Conservation (phyloP, 129 eudicot species). For the Apium graveolens region DNA sequence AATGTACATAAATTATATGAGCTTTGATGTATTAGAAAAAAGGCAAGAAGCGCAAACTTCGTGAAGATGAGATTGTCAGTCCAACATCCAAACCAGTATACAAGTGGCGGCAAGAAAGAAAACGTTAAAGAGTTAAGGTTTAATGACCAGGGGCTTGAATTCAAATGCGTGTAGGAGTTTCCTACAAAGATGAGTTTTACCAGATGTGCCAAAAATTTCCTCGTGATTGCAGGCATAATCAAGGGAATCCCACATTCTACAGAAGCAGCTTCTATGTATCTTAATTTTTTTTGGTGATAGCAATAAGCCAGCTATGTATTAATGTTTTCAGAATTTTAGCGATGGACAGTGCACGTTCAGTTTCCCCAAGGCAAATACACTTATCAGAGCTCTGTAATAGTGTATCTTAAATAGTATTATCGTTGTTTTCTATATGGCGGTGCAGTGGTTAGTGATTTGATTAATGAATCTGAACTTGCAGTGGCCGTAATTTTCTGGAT, state of each 20-base stretch:
- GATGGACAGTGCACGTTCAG: neutral
- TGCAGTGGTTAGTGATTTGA: neutral
- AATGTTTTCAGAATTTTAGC: neutral
- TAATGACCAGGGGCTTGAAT: neutral
- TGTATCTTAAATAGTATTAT: neutral
- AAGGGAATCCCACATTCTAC: neutral
- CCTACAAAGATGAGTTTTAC: neutral
- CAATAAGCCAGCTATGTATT: neutral
- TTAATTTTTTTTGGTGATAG: neutral
- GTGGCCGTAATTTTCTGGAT: neutral
- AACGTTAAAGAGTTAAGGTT: slow-evolving; percentile 39
- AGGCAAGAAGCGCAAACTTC: slow-evolving; percentile 73
- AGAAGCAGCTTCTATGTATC: neutral
- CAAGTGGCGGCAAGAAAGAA: slow-evolving; percentile 81
- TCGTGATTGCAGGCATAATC: neutral
- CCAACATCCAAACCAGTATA: slow-evolving; percentile 62
- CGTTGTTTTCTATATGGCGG: neutral
- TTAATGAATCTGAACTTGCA: neutral
- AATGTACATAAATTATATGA: neutral
- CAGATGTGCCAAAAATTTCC: neutral
- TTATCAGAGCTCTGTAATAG: neutral
- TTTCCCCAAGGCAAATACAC: neutral
- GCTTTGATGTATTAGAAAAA: slow-evolving; percentile 45
- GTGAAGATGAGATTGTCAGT: slow-evolving; percentile 69
- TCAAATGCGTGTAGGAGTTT: neutral